Evolutionary conservation across 441 rosid genomes (phyloP), one percentile per base, ranked within the genome.

Genomic region (Eruca vesicaria): DNA sequence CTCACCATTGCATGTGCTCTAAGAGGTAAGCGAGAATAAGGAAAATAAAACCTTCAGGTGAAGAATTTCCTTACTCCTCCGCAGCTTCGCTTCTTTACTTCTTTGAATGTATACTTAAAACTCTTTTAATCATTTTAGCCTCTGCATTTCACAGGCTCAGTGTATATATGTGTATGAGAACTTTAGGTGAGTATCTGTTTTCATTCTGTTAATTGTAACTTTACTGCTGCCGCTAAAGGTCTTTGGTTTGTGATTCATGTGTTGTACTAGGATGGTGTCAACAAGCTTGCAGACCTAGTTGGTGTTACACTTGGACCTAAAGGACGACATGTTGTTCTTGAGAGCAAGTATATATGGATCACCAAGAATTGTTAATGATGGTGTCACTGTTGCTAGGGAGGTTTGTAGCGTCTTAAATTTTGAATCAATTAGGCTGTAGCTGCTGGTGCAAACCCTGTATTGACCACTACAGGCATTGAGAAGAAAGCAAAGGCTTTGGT

Each of bases 341-440:
- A 95, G 82, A 93, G 97, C 91, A 95, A 93, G 81, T 95, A 95
- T n/a, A n/a, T n/a, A n/a, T n/a, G n/a, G n/a, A n/a, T n/a, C n/a
- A n/a, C n/a, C n/a, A n/a, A n/a, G n/a, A 79, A 95, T 95, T 63
- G 97, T 95, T 43, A 95, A 93, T 72, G 99, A 95, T 59, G 98
- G 98, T 67, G 99, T 93, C 7, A 95, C 99, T 6, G 98, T 95
- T 48, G 98, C 98, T 8, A 95, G 82, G 69, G n/a, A n/a, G n/a
- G n/a, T n/a, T n/a, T n/a, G n/a, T n/a, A n/a, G n/a, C n/a, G n/a
- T n/a, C n/a, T n/a, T n/a, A n/a, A n/a, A n/a, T 10, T 0, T 60
- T 43, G 5, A 18, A 59, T 18, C 32, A 4, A 79, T 52, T 80
- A 93, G 98, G 97, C 92, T 19, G 97, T 94, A 61, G 97, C 97